Conservation (phyloP, 1,284 basidiomycete genomes). For the Ustilago tritici region DNA sequence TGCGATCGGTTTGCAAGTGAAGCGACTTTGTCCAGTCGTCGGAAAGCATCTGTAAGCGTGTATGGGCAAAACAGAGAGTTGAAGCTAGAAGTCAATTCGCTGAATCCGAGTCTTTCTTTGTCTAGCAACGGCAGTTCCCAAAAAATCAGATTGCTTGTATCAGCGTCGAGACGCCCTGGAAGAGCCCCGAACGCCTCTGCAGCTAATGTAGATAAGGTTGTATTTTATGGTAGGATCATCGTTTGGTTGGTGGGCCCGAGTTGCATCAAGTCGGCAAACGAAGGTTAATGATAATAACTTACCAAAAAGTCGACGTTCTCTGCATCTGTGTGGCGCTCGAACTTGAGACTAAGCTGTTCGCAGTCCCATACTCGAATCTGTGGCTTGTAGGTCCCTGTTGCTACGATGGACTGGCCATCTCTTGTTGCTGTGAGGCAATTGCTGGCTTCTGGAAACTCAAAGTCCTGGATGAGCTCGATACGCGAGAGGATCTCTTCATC, state of each 20-base stretch:
- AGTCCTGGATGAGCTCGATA: conserved; percentile 77
- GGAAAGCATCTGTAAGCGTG: conserved; percentile 80
- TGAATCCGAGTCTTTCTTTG: background rate
- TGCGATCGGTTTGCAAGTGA: conserved; percentile 95
- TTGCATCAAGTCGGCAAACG: background rate
- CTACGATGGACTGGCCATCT: conserved; percentile 91
- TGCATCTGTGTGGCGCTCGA: conserved; percentile 93
- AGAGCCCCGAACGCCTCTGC: conserved; percentile 32
- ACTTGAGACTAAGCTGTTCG: conserved; percentile 91
- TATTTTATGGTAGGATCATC: conserved; percentile 48
- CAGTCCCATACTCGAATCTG: conserved; percentile 97
- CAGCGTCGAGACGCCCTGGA: conserved; percentile 36
- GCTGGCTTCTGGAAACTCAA: conserved; percentile 96
- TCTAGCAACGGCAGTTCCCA: background rate
- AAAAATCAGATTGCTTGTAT: conserved; percentile 51
- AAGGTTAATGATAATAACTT: conserved; percentile 72
- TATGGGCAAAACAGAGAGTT: background rate
- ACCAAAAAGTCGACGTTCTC: conserved; percentile 99
- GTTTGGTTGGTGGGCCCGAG: background rate
- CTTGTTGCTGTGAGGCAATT: conserved; percentile 89
- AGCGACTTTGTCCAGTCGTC: conserved; percentile 99
- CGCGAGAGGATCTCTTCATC: conserved; percentile 61
- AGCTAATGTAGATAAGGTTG: conserved; percentile 64
- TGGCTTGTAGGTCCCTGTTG: conserved; percentile 97
- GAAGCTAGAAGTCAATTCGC: conserved; percentile 1